Percentiles rank a stretch among this genome's conserved stretches.
Evolutionary conservation across 2,329 filamentous ascomycete species (phyloP).

Genomic region (Phialemonium atrogriseum): DNA sequence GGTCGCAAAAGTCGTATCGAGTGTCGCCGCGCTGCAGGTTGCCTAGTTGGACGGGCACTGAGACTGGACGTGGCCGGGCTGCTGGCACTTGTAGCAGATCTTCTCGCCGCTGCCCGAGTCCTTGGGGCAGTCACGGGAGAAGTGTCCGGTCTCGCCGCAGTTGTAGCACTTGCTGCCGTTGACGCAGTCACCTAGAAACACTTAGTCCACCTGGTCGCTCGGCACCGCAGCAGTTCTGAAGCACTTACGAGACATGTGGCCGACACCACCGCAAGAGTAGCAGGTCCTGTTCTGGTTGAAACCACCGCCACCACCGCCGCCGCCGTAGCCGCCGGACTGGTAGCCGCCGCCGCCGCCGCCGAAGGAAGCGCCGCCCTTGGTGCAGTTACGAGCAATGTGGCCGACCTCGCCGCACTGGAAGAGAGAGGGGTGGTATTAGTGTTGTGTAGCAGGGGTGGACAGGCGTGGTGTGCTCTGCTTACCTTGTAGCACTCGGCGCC

Average conservation of each 20-base stretch:
- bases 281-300: conserved; percentile 60
- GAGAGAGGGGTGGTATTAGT: no score
- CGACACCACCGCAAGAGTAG: conserved; percentile 96
- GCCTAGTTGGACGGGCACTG: conserved; percentile 76
- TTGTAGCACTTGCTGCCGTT: conserved; percentile 99
- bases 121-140: conserved; percentile 92
- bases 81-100: conserved; percentile 95
- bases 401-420: conserved; percentile 79
- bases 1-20: conserved; percentile 10
- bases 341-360: conserved; percentile 33
- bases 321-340: conserved; percentile 32
- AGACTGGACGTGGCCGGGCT: conserved; percentile 82
- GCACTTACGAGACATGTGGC: conserved; percentile 82
- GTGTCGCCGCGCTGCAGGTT: no score
- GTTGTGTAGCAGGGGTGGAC: no score
- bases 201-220: conserved; percentile 7
- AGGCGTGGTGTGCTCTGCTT: conserved; percentile 13
- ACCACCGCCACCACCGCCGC: conserved; percentile 40
- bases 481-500: conserved; percentile 92
- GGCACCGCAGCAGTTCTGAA: not conserved
- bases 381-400: conserved; percentile 91
- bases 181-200: conserved; percentile 69
- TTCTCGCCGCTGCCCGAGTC: conserved; percentile 82
- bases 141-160: conserved; percentile 88
- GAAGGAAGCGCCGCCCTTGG: conserved; percentile 46